A percentile compares a stretch with the other conserved stretches of the same genome.
Conservation (phyloP, 306 rosid genomes). For the Fragaria vesca region DNA sequence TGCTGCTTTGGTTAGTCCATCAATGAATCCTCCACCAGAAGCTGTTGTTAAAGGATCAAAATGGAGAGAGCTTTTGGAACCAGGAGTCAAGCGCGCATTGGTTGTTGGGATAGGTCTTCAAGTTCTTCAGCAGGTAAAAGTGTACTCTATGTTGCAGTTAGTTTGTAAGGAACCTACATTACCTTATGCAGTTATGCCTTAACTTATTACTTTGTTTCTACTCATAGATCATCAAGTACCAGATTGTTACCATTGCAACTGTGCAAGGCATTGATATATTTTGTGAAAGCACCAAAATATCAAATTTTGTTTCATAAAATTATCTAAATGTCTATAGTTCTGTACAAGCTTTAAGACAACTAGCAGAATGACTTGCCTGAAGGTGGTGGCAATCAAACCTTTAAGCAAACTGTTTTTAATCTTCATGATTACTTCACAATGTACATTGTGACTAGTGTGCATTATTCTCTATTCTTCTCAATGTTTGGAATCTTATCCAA, state of each 20-base stretch:
- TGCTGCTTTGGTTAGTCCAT: slow-evolving; percentile 15
- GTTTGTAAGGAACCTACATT: background rate
- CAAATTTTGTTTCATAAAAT: background rate
- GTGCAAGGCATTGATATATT: background rate
- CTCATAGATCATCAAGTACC: background rate
- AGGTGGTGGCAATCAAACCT: background rate
- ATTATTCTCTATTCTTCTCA: background rate
- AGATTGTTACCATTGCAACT: background rate
- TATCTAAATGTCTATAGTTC: background rate
- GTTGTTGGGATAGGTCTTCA: slow-evolving; percentile 40
- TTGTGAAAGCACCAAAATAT: background rate
- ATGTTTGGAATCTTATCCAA: too few relatives aligned
- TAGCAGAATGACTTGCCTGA: background rate
- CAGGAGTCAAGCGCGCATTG: slow-evolving; percentile 34
- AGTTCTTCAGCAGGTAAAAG: slow-evolving; percentile 36
- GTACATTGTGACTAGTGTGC: background rate
- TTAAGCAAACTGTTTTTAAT: background rate
- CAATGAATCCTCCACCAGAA: background rate
- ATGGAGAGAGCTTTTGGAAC: slow-evolving; percentile 30
- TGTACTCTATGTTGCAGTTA: background rate
- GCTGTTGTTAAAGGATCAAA: slow-evolving; percentile 4
- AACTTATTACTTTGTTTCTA: background rate
- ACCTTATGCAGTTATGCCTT: background rate
- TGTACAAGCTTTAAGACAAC: background rate
- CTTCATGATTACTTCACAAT: background rate